Percentiles rank a stretch among this genome's conserved stretches.
Evolutionary conservation across 2,329 filamentous ascomycete genomes (phyloP).

Genomic region (Seiridium cupressi): DNA sequence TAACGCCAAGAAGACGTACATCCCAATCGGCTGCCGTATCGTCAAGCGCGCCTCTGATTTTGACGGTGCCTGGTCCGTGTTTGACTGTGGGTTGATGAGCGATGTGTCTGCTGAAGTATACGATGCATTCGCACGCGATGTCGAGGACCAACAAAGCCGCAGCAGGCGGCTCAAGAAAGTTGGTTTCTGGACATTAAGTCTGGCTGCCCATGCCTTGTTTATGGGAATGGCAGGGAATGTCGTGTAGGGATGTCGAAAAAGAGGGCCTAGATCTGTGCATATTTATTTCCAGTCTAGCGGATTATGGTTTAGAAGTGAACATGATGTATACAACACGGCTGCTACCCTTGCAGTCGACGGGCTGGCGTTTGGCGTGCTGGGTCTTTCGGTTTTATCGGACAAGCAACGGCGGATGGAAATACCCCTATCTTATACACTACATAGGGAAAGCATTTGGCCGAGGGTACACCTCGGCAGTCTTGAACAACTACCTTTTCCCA

Average conservation of each 20-base stretch:
- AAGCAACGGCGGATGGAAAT: background rate
- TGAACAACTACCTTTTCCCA: too few species aligned
- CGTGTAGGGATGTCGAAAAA: conserved; percentile 35
- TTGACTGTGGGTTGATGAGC: conserved; percentile 90
- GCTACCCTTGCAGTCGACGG: background rate
- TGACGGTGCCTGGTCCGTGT: conserved; percentile 92
- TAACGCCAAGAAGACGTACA: conserved; percentile 91
- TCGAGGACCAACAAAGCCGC: conserved; percentile 83
- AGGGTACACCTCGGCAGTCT: too few species aligned
- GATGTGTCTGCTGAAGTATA: conserved; percentile 93
- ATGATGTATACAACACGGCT: background rate
- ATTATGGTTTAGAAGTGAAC: background rate
- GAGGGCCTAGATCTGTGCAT: background rate
- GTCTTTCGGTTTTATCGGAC: background rate
- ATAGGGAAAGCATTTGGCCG: background rate
- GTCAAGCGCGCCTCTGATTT: conserved; percentile 89
- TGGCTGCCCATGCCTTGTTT: conserved; percentile 90
- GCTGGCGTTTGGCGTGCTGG: conserved; percentile 1
- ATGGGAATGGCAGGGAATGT: conserved; percentile 89
- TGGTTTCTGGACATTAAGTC: conserved; percentile 90
- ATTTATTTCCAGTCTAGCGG: background rate
- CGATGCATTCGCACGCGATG: conserved; percentile 86
- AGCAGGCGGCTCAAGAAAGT: conserved; percentile 91
- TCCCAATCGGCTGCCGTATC: conserved; percentile 90
- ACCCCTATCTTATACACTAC: background rate